These are phyloP conservation scores for Botrytis fragariae DNA, from an alignment of 2,329 filamentous ascomycete genomes.

Conservation along the genomic window DNA sequence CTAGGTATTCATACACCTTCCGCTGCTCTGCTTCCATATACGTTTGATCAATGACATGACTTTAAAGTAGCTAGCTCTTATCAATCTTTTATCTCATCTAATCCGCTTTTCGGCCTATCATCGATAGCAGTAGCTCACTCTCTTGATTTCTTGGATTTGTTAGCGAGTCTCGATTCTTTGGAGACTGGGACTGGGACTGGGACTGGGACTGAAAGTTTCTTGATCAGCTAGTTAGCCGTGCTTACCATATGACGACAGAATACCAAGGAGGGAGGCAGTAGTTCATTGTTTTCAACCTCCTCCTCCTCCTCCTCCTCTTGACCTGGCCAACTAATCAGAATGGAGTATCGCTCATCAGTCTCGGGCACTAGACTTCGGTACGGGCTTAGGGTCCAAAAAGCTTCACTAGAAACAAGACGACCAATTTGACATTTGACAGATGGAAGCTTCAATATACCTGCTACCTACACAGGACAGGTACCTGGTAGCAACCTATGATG, in stretches of 20 bases:
- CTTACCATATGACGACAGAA: slow-evolving; percentile 3
- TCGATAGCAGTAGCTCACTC: neutral
- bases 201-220: neutral
- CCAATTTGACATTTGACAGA: neutral
- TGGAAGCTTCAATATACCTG: neutral
- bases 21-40: too few species aligned
- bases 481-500: neutral
- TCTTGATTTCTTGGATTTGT: neutral
- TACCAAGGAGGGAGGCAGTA: neutral
- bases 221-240: neutral
- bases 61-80: neutral
- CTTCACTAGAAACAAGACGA: neutral
- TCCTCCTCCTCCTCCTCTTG: neutral
- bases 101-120: neutral
- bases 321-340: neutral
- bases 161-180: neutral
- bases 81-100: neutral
- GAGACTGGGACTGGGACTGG: neutral
- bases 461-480: neutral
- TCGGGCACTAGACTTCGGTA: neutral
- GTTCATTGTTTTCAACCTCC: neutral
- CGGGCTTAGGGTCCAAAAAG: neutral
- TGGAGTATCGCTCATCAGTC: neutral
- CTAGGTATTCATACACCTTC: too few species aligned
- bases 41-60: too few species aligned